Evolutionary conservation across 148 eudicot species (phyloP), one percentile per base, ranked within the genome.

Genomic region (Talinum fruticosum): DNA sequence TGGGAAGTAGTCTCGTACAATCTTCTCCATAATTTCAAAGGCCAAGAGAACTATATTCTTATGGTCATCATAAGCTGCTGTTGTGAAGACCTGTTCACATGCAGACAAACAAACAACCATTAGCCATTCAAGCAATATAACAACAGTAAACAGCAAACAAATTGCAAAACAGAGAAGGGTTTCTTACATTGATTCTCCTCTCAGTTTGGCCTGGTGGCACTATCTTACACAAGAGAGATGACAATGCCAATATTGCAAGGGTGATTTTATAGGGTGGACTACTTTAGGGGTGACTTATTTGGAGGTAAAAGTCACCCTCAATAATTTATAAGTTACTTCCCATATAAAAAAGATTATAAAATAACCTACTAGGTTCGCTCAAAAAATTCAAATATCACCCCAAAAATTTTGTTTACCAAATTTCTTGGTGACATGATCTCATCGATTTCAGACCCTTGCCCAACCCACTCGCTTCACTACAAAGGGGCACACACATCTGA

Each of bases 21-120:
- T 93, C 84, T 90, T 96, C 87, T 96, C 99, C 82, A 87, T 93
- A 76, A 96, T 93, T 83, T 93, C 99, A 71, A 96, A 96, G 70
- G 98, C 91, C 77, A 96, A 82, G 30, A 96, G 93, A 69, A 96
- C 99, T 78, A 93, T 93, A 83, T 90, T 96, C 82, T 96, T 96
- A 87, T 93, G 99, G 79, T 96, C 97, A 84, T 96, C 99, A 88
- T 90, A 93, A 76, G 99, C 99, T 30, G 99, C 99, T 29, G 99
- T 89, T 49, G 98, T 88, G 80, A 96, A 96, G 69, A 96, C 99
- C 99, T 96, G 93, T 30, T 71, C 34, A 75, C 29, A 49, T 71
- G 62, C 28, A 79, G 8, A 79, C 3, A 59, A 62, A 14, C 23
- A 66, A 54, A 54, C 15, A 12, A 51, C 75, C 33, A 72, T 18